Percentiles rank a stretch among this genome's conserved stretches.
Evolutionary conservation across 345 rosid genomes (phyloP).

Genomic region (Hibiscus trionum): DNA sequence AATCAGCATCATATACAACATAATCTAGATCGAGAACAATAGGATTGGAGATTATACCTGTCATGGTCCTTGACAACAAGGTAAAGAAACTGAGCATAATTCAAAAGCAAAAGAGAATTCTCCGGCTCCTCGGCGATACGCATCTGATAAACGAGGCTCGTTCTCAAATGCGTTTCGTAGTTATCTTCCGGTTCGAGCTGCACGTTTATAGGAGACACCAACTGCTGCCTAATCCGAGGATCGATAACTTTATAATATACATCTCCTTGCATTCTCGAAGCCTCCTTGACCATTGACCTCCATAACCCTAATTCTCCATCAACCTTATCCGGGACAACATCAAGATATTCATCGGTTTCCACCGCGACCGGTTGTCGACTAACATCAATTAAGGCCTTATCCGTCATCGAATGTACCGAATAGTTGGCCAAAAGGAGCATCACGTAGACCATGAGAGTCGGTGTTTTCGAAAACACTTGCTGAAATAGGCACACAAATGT

Average conservation of each 20-base stretch:
- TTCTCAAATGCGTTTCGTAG: slow-evolving; percentile 33
- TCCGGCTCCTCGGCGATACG: slow-evolving; percentile 49
- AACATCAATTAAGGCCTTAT: not conserved
- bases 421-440: slow-evolving; percentile 69
- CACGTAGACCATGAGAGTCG: slow-evolving; percentile 62
- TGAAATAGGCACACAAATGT: slow-evolving; percentile 66
- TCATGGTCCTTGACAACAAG: slow-evolving; percentile 43
- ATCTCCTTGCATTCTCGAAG: slow-evolving; percentile 26
- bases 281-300: slow-evolving; percentile 46
- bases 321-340: not conserved
- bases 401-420: slow-evolving; percentile 47
- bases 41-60: slow-evolving; percentile 32
- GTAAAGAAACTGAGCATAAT: slow-evolving; percentile 71
- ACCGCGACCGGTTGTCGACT: not conserved
- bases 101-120: slow-evolving; percentile 47
- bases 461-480: slow-evolving; percentile 56
- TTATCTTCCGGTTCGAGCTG: slow-evolving; percentile 44
- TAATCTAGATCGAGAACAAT: not conserved
- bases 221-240: not conserved
- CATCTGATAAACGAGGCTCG: slow-evolving; percentile 50
- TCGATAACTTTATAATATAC: slow-evolving; percentile 5
- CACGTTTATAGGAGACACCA: slow-evolving; percentile 36
- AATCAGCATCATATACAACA: not conserved
- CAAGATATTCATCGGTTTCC: not conserved
- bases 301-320: slow-evolving; percentile 27